Evolutionary conservation across 208 protist species (phyloP), one percentile per base, ranked within the genome.

Genomic region (Trypanosoma rangeli): DNA sequence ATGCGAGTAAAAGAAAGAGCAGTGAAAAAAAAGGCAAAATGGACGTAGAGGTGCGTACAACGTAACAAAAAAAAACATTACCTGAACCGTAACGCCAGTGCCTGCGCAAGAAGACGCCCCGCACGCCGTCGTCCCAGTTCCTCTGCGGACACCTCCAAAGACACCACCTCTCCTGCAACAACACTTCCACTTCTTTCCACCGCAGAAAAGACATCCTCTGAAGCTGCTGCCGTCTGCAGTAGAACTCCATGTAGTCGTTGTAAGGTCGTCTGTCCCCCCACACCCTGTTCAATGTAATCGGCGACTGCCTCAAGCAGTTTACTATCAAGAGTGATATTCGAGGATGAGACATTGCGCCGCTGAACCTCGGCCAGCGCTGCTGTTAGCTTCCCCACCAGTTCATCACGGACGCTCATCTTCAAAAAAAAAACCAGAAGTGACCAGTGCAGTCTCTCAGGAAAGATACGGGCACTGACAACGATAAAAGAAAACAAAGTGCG

Each of bases 231-330:
- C 20, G 54, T 24, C 22, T 46, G 37, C 33, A 55, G 49, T 20
- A 76, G 50, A 20, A 48, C 58, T 29, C 26, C 37, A 13, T 59
- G 63, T 22, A 76, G 50, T 1, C 58, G 22, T 10, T 55, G 53
- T 24, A 76, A 49, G 0, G 71, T 71, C 29, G 44, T 37, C 12
- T 65, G 58, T 15, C 24, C 50, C 20, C 16, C 28, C 46, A 31
- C 20, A 31, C 64, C 71, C 9, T 59, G 24, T 37, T 76, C 71
- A 65, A 76, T 71, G 50, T 76, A 76, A 54, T 76, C 71, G 1
- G 71, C 55, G 48, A 76, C 49, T 35, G 56, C 71, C 26, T 49
- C 50, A 39, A 76, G 58, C 24, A 76, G 35, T 5, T 57, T 49
- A 3, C 54, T 3, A 22, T 76, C 64, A 31, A 76, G 16, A 1